Base-by-base conservation (phyloP, 2,329 filamentous ascomycete species). In the Xylaria digitata region DNA sequence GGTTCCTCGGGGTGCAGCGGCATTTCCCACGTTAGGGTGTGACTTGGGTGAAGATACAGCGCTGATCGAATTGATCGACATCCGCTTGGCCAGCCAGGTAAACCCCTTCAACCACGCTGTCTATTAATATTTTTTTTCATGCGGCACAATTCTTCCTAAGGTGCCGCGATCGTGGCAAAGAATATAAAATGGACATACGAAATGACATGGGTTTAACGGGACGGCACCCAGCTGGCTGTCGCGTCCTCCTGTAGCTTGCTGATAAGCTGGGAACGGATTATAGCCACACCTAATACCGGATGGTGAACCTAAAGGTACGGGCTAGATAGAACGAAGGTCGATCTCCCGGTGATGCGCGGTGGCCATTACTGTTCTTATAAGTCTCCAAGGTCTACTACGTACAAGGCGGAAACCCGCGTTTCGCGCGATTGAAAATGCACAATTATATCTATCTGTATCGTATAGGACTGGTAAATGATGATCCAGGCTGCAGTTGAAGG, bases 31-130 rank as follows among this genome's bases (percentile, higher is more conserved):
- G 45, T 53, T 57, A 40, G 40, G 55, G 61, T 65, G 52, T 46
- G 46, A 54, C 59, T 53, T 55, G 48, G 54, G 30, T 56, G 42
- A 64, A 59, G 21, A 58, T 43, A 49, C 54, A 58, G 54, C 30
- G 66, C 58, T 50, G 58, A 62, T 63, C 58, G 55, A 43, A 13
- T 34, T 50, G 66, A 68, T 68, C 66, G 42, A 49, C 63, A 68
- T 8, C 40, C 32, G 42, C 62, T 58, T 61, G 62, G 42, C 54
- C 6, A 52, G 49, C 65, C 40, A 56, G 56, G 6, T 23, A 19
- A 55, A 48, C 49, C 45, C 61, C 32, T 60, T 59, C 46, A 52
- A 21, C 52, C 37, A 23, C n/a, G 34, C 21, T 37, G 34, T 13
- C 34, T 7, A 37, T n/a, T 21, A 45, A n/a, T 50, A 26, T 6